Evolutionary conservation across 116 monocot species (phyloP).

Genomic region (Iris pallida): DNA sequence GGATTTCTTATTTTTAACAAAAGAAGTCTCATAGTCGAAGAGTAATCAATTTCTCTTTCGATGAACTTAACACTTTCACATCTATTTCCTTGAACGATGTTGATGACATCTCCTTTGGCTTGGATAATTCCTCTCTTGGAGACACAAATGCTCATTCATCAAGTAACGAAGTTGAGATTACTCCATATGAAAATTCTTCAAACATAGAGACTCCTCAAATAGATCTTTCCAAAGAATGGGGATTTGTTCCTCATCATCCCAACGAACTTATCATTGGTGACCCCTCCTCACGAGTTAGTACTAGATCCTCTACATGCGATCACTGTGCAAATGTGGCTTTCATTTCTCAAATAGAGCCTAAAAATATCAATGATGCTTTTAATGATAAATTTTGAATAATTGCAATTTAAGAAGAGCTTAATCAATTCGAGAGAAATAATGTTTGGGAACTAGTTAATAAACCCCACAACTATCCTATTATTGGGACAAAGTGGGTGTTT

Average conservation of each 20-base stretch:
- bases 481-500: neutral
- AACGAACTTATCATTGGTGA: neutral
- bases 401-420: neutral
- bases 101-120: neutral
- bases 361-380: neutral
- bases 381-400: neutral
- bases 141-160: neutral
- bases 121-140: neutral
- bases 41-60: neutral
- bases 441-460: neutral
- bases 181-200: neutral
- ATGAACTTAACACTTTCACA: too few species aligned
- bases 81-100: too few species aligned
- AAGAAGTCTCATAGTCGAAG: neutral
- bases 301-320: neutral
- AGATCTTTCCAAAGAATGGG: neutral
- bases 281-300: neutral
- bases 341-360: neutral
- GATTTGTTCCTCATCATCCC: neutral
- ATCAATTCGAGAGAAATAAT: neutral
- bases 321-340: neutral
- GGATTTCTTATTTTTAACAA: neutral
- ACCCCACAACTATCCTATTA: neutral
- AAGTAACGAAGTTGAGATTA: neutral
- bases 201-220: neutral